Evolutionary conservation across 768 basidiomycete genomes (phyloP).

Genomic region (Krasilnikovozyma curviuscula): DNA sequence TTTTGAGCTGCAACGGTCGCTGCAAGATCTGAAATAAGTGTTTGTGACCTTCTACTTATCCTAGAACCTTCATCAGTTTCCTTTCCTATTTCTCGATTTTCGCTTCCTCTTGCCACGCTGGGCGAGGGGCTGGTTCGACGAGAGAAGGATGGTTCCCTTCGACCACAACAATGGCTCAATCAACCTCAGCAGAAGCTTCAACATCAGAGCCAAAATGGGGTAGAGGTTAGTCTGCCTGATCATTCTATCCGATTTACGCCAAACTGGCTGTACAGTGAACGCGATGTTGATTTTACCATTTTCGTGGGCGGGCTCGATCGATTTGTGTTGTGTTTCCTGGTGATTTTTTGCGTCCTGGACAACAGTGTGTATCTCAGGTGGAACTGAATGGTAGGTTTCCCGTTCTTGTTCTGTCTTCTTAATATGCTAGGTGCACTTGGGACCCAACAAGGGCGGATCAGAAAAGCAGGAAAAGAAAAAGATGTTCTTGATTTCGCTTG

Average conservation of each 20-base stretch:
- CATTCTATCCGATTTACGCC: neutral
- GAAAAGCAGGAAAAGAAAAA: neutral
- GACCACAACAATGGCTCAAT: no score
- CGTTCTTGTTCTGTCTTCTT: neutral
- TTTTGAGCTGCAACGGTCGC: no score
- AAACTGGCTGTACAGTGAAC: neutral
- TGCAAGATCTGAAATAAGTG: no score
- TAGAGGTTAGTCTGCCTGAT: neutral
- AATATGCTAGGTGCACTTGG: neutral
- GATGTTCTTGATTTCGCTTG: neutral
- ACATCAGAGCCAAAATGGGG: neutral
- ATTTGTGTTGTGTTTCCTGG: neutral
- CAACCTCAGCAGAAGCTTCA: neutral
- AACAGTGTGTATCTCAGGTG: constrained; percentile 6
- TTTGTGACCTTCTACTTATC: no score
- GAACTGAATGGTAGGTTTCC: constrained; percentile 8
- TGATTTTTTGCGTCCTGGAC: no score
- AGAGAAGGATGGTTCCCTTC: no score
- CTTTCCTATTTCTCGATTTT: no score
- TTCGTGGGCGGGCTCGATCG: neutral
- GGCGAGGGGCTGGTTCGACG: no score
- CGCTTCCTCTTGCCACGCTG: no score
- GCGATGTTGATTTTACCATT: no score
- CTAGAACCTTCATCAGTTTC: no score
- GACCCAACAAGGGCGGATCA: neutral